Base-by-base conservation (phyloP, 1,284 basidiomycete genomes). In the Melampsora americana region DNA sequence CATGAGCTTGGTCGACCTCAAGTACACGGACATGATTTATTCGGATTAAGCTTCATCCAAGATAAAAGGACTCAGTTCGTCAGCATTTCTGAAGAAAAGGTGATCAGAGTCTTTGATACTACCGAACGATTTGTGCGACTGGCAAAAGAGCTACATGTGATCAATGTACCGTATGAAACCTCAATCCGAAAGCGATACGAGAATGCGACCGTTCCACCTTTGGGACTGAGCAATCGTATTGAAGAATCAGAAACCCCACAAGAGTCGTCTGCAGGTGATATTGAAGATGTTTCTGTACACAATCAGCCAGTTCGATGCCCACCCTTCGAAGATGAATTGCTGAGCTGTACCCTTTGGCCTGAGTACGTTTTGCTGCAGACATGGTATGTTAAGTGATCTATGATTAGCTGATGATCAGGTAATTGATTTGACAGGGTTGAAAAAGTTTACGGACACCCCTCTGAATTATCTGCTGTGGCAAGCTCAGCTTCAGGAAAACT, bases 371-470 rank as follows among this genome's bases (percentile, higher is more conserved):
- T 42, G 30, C 5, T 60, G 39, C 28, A 60, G 39, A 23, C 3
- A 76, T 30, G n/a, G n/a, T 65, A 12, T 53, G 6, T 69, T 59
- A 39, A n/a, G 26, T 20, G 32, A 2, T 23, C 11, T 32, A 2
- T 42, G 18, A 32, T 44, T 23, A 18, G 56, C 78, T 50, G 35
- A 53, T 53, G n/a, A 20, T 53, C 50, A 53, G 50, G 9, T 53
- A 26, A 53, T 6, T 26, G 16, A 53, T 62, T 28, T 59, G n/a
- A 16, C 53, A 79, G 79, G 78, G 80, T 90, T 0, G 95, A 99
- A 81, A 99, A 99, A 83, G 86, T 99, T 1, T 99, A 97, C 82
- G 96, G 95, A 0, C 96, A 99, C 83, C 94, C 94, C 44, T 98
- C 97, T 82, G 96, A 99, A 87, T 90, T 93, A 4, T 90, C 93